Base-by-base conservation (phyloP, 352 stramenopile species). In the Globisporangium megalacanthum region DNA sequence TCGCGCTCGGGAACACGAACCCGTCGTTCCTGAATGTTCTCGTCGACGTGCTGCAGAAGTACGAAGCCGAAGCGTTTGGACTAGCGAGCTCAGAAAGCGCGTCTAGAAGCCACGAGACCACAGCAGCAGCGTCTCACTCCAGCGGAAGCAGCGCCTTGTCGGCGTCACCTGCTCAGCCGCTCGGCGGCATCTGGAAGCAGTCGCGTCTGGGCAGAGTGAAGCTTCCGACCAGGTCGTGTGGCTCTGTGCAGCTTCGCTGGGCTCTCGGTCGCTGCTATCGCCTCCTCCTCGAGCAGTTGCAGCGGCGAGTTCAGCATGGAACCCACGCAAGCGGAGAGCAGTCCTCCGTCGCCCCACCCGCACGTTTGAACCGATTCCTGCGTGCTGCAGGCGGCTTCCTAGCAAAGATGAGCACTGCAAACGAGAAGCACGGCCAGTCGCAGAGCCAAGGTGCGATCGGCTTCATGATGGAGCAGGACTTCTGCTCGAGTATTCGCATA, bases 391-490 rank as follows among this genome's bases (percentile, higher is more conserved):
- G 58, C 0, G 33, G 9, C 10, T 75, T 77, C 57, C 51, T 80
- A 22, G 60, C 60, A 5, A 68, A 71, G 22, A 64, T 80, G 56
- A 56, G 46, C 35, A 14, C 35, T 8, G 52, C 44, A 5, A 60
- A 77, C 6, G 73, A 77, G 10, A 36, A 8, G 13, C 52, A 54
- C 55, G 6, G 13, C 11, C 14, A 49, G 52, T 1, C 42, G 39
- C 14, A 4, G 19, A 49, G 9, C 9, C 9, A 17, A 25, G 19
- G 13, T 31, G 44, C 44, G 22, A 22, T 31, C 6, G 19, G 11
- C 8, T 73, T 86, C 10, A 86, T 91, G 80, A 72, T 83, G 17
- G 76, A 89, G 56, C 72, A 88, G 37, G 80, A 91, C 50, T 82
- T 88, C 29, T 77, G 78, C 45, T 65, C 63, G 0, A 76, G 46